phyloP scores from a whole-genome alignment of 140 eudicot species.

The Senecio squalidus region DNA sequence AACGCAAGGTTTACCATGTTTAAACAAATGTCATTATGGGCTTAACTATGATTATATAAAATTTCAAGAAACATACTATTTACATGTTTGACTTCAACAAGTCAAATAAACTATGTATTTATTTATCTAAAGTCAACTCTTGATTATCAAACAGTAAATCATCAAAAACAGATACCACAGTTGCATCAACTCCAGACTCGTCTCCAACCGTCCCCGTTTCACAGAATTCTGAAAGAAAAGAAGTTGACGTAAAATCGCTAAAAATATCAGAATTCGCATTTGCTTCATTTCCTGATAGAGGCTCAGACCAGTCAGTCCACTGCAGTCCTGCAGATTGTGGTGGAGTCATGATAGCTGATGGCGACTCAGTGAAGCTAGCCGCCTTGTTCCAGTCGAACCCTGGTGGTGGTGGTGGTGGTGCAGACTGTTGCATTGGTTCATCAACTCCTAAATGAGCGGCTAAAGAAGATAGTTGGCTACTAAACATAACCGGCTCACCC shows the following conservation, averaged over 20 bases:
- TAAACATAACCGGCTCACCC: constrained; percentile 10
- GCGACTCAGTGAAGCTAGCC: constrained; percentile 9
- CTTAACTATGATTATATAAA: too few species aligned
- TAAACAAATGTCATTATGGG: too few species aligned
- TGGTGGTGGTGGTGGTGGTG: constrained; percentile 4
- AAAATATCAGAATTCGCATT: constrained; percentile 21
- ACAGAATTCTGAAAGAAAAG: constrained; percentile 9
- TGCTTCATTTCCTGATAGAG: constrained; percentile 19
- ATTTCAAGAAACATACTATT: not conserved
- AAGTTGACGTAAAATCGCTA: constrained; percentile 18
- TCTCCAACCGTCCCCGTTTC: constrained; percentile 10
- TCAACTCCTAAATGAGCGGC: constrained; percentile 21
- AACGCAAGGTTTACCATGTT: too few species aligned
- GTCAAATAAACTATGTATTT: constrained; percentile 13
- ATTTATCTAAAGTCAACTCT: constrained; percentile 14
- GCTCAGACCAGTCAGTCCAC: constrained; percentile 23
- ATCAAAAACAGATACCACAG: constrained; percentile 13
- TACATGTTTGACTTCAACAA: constrained; percentile 21
- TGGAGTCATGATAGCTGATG: not conserved
- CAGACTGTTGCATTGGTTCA: constrained; percentile 18
- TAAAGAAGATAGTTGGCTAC: constrained; percentile 16
- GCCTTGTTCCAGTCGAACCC: constrained; percentile 10
- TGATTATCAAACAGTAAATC: constrained; percentile 17
- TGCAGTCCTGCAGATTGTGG: constrained; percentile 15
- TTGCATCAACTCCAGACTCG: constrained; percentile 13